phyloP scores from a whole-genome alignment of 345 rosid species.

The Moricandia arvensis region DNA sequence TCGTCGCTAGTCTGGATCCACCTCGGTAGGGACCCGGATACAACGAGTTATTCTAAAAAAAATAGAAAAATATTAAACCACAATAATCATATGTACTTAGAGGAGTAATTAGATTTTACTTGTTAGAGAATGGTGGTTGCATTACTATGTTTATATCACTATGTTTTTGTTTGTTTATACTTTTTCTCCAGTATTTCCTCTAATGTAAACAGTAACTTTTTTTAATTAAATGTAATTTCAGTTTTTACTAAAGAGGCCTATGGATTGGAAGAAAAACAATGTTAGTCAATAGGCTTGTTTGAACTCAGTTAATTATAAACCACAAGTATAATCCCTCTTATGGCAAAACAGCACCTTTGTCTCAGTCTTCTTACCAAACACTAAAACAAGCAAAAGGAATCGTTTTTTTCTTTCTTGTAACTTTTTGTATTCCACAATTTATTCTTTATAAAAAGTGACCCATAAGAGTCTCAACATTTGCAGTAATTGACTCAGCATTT shows the following conservation, averaged over 20 bases:
- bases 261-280: background rate
- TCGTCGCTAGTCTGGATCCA: no score
- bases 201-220: background rate
- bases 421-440: background rate
- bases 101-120: no score
- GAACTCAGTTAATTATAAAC: constrained; percentile 1
- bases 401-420: constrained; percentile 13
- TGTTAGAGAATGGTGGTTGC: no score
- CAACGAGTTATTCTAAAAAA: no score
- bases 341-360: constrained; percentile 30
- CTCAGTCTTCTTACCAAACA: constrained; percentile 29
- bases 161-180: no score
- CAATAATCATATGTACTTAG: no score
- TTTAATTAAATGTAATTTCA: background rate
- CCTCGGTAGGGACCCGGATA: no score
- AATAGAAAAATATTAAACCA: background rate
- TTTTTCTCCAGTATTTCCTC: background rate
- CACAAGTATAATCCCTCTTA: constrained; percentile 22
- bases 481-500: constrained; percentile 15
- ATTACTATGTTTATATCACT: no score
- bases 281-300: background rate
- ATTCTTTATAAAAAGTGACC: constrained; percentile 17
- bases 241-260: background rate
- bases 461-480: constrained; percentile 8
- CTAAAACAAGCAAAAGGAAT: constrained; percentile 32